Evolutionary conservation across 2,329 filamentous ascomycete genomes (phyloP).

Genomic region (Penicillium sp.): DNA sequence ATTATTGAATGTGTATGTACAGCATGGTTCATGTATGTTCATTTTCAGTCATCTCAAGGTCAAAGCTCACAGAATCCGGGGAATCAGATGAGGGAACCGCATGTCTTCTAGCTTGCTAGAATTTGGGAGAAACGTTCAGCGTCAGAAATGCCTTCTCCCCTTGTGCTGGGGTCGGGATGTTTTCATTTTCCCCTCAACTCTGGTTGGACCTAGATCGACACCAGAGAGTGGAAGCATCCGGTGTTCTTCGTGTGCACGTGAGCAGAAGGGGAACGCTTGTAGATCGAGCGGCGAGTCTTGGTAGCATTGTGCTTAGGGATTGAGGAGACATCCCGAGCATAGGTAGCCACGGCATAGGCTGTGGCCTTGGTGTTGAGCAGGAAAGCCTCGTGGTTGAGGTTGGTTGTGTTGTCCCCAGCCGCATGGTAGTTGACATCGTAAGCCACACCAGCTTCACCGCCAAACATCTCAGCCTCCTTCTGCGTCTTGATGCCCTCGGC

Average conservation of each 20-base stretch:
- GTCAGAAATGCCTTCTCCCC: too few relatives aligned
- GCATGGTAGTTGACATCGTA: slow-evolving; percentile 55
- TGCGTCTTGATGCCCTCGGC: slow-evolving; percentile 70
- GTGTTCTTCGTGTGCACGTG: slow-evolving; percentile 15
- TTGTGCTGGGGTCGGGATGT: too few relatives aligned
- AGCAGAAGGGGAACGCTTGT: slow-evolving; percentile 4
- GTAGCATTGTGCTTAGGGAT: slow-evolving; percentile 16
- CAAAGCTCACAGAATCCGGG: not conserved
- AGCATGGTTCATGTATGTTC: too few relatives aligned
- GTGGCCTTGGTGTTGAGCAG: slow-evolving; percentile 23
- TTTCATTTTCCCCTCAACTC: not conserved
- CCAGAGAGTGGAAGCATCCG: slow-evolving; percentile 20
- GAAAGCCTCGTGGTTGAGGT: slow-evolving; percentile 42
- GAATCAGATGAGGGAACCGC: too few relatives aligned
- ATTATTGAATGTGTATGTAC: too few relatives aligned
- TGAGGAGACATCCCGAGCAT: slow-evolving; percentile 18
- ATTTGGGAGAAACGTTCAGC: too few relatives aligned
- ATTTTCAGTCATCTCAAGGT: too few relatives aligned
- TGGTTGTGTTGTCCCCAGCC: slow-evolving; percentile 48
- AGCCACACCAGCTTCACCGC: slow-evolving; percentile 58
- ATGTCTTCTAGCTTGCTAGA: too few relatives aligned
- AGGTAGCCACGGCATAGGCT: slow-evolving; percentile 24
- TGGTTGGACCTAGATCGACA: slow-evolving; percentile 1
- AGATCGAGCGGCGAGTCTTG: not conserved
- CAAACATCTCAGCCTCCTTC: slow-evolving; percentile 60